Base-by-base conservation (phyloP, 1,139 yeast genomes). In the Yamadazyma kanchanaburiensis region DNA sequence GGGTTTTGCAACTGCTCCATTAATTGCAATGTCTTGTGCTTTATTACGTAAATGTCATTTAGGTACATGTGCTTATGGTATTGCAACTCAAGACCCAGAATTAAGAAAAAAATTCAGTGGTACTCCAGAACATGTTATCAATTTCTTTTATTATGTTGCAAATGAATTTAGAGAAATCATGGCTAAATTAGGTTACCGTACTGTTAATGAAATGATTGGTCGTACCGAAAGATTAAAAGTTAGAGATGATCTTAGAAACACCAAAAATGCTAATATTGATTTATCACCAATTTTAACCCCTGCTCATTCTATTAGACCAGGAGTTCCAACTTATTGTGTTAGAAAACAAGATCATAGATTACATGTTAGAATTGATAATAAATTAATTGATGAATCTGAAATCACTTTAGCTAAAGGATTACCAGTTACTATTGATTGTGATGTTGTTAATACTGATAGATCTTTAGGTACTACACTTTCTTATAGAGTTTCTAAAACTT, bases 161-260 rank as follows among this genome's bases (percentile, higher is more conserved):
- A 87, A 88, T 50, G 98, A 91, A 61, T 77, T 91, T 55, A 79
- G 98, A 58, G 77, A 73, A 37, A 82, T 85, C 51, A 91, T 91
- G 98, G 96, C 97, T 30, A 74, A 78, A 53, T 77, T 91, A 43
- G 98, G 98, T 38, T 91, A 82, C 77, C 77, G 98, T 57, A 87
- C 95, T 33, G 78, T 91, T 55, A 89, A 87, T 55, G 98, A 91
- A 66, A 91, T 91, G 98, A 89, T 91, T 48, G 98, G 98, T 51
- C 87, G 84, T 55, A 85, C 97, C 27, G 98, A 91, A 65, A 85
- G 80, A 60, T 76, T 91, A 54, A 71, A 64, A 50, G 94, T 88
- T 34, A 74, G 95, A 50, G 95, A 86, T 42, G 94, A 87, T 51
- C 68, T 80, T 52, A 78, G 94, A 51, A 85, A 80, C 55, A 80